Conservation (phyloP, 2,329 filamentous ascomycete genomes). For the Purpureocillium lavendulum region DNA sequence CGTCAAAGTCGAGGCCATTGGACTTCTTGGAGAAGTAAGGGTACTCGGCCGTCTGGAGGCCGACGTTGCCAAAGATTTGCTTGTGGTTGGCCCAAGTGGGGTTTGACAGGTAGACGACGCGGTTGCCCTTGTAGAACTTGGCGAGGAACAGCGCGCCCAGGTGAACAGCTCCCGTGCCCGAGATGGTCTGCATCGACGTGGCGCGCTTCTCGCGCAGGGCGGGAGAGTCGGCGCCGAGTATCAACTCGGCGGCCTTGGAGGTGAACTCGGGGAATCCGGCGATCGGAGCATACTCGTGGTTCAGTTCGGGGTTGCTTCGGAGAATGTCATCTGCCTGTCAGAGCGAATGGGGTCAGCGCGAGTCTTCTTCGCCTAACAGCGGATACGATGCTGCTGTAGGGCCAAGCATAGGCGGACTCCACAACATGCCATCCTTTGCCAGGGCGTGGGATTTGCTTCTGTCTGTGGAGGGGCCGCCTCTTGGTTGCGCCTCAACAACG, state of each 20-base stretch:
- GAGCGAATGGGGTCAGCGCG: conserved; percentile 13
- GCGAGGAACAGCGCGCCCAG: conserved; percentile 88
- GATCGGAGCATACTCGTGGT: conserved; percentile 98
- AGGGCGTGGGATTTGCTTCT: neutral
- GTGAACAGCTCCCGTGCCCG: conserved; percentile 91
- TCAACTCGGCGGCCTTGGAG: conserved; percentile 80
- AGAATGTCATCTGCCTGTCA: conserved; percentile 81
- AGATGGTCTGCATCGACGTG: conserved; percentile 86
- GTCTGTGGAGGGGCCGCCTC: neutral
- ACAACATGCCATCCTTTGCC: no score
- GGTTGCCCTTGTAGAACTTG: conserved; percentile 75
- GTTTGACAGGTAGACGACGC: conserved; percentile 80
- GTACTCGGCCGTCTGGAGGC: conserved; percentile 69
- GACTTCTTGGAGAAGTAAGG: conserved; percentile 90
- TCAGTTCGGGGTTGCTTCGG: conserved; percentile 78
- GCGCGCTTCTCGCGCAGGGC: conserved; percentile 78
- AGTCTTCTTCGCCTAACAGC: no score
- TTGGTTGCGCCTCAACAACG: neutral
- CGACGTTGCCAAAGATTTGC: conserved; percentile 94
- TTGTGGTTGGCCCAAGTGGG: conserved; percentile 99
- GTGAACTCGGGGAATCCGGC: conserved; percentile 82
- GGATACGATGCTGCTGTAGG: no score
- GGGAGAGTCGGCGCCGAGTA: conserved; percentile 71
- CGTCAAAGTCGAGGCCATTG: conserved; percentile 84
- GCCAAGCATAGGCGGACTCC: no score